phyloP scores from a whole-genome alignment of 2,329 filamentous ascomycete species.

The Claviceps digitariae region DNA sequence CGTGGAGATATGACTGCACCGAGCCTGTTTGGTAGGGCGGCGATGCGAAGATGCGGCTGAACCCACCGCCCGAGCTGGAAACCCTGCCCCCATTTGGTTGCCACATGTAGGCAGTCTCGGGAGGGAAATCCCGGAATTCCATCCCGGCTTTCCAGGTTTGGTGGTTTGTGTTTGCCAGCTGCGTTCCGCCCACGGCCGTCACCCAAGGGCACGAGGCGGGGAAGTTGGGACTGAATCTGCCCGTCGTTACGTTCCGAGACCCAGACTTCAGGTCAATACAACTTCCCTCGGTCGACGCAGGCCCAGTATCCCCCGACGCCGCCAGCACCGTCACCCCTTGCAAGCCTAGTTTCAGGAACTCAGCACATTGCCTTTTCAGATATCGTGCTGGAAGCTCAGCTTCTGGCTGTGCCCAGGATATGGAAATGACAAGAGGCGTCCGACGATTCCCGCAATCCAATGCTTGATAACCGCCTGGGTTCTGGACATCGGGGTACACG shows the following conservation, averaged over 20 bases:
- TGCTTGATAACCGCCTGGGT: background rate
- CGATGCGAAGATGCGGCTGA: constrained; percentile 31
- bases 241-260: constrained; percentile 23
- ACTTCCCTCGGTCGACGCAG: constrained; percentile 8
- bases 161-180: background rate
- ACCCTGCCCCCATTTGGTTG: constrained; percentile 32
- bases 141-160: constrained; percentile 6
- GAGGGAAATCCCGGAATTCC: background rate
- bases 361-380: background rate
- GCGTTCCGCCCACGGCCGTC: constrained; percentile 47
- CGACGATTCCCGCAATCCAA: background rate
- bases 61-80: constrained; percentile 37
- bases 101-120: background rate
- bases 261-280: constrained; percentile 2
- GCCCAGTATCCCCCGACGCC: constrained; percentile 43
- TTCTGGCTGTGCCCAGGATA: background rate
- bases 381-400: background rate
- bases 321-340: constrained; percentile 54
- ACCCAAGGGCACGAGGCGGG: constrained; percentile 41
- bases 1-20: constrained; percentile 29
- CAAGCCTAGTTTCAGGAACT: constrained; percentile 36
- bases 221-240: constrained; percentile 20
- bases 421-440: background rate
- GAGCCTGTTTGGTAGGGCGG: constrained; percentile 31
- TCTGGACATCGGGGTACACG: background rate